Evolutionary conservation across 192 early-diverging fungal species (phyloP), one percentile per base, ranked within the genome.

Genomic region (Pecoramyces ruminantium): DNA sequence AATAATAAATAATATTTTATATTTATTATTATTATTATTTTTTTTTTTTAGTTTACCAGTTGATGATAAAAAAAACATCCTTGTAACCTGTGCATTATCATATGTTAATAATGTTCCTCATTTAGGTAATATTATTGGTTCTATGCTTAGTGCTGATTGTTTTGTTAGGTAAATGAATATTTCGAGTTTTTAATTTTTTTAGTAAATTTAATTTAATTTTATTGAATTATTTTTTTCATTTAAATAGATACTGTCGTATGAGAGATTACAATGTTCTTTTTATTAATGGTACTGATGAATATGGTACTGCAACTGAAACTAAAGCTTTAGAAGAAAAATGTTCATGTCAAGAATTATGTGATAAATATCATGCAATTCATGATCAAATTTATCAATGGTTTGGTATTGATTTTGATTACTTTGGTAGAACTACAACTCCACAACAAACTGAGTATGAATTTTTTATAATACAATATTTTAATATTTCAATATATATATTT

Each of bases 71-170:
- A 89, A 92, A 79, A 99, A 99, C 87, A 86, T 99, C 34, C 87
- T 99, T 83, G 93, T 99, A 83, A 99, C 98, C 14, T 93, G 92
- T 42, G 98, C 98, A 13, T 88, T 99, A 80, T 96, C 98, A 18
- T 99, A 98, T 83, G 96, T 97, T 58, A 99, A 99, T 92, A 99
- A 99, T 84, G 92, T 98, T 78, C 98, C 98, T 42, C 98, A 99
- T 83, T 89, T 99, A 83, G 98, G 98, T 81, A 99, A 99, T 89
- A 94, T 99, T 85, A 95, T 99, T 84, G 98, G 98, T n/a, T 97
- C 95, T 79, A 95, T 96, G 8, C 90, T 99, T 79, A 95, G 93
- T 86, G 98, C 96, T n/a, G 98, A 99, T 86, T 94, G 93, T 18
- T 98, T 92, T 88, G 95, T 96, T 29, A 92, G 96, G 87, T 91